Base-by-base conservation (phyloP, 2,329 filamentous ascomycete species). In the Aspergillus oerlinghausenensis region DNA sequence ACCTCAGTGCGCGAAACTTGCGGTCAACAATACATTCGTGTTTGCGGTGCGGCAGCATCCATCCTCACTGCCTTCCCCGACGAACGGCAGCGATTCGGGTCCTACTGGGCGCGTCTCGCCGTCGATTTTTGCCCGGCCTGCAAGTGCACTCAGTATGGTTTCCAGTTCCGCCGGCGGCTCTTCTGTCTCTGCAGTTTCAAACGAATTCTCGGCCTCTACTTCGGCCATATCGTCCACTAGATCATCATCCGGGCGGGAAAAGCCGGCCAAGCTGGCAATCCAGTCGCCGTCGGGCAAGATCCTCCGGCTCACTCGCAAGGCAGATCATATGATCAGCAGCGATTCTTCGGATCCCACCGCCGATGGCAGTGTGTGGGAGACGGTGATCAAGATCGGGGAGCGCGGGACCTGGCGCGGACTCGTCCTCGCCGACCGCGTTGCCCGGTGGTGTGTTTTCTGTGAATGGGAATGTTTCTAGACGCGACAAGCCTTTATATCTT, bases 231-330 rank as follows among this genome's bases (percentile, higher is more conserved):
- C 87, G 0, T 74, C 73, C 2, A 67, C 56, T n/a, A 69, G 65
- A 25, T 73, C 72, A 1, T 52, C 57, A 19, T 68, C 64, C 19
- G 69, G 67, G 5, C 69, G 72, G 1, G 73, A 86, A 70, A 99
- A 99, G 73, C 93, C 94, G 2, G 94, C 94, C 4, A 99, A 99
- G 74, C 76, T 99, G 54, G 94, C 94, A 0, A 93, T 99, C 55
- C 94, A 99, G 75, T 91, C 89, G 5, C 94, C 94, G 0, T 89
- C 88, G 29, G 94, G 95, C 59, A 97, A 97, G 78, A 97, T 99
- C 64, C 83, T 97, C 57, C 82, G 94, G 53, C 80, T 80, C 32
- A 79, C 71, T 28, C 73, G 78, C 26, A 80, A 79, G 60, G 73
- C 75, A 6, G 78, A 80, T 45, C 76, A 79, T 55, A 74, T 77